A percentile compares a stretch with the other conserved stretches of the same genome.
phyloP scores from a whole-genome alignment of 1,139 yeast species.

The Diutina scorzettiae region DNA sequence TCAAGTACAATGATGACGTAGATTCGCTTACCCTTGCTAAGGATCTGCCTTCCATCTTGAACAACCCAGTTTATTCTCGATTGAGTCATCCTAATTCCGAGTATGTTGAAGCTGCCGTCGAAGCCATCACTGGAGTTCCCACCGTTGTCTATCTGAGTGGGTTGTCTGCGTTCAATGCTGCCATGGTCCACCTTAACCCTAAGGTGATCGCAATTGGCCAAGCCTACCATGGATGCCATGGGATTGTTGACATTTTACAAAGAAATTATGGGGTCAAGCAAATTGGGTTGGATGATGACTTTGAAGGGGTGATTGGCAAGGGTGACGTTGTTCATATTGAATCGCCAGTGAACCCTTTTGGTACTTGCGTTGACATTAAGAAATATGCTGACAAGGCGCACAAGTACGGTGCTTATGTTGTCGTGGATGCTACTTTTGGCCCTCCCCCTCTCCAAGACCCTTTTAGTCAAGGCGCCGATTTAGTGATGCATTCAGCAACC shows the following conservation, averaged over 20 bases:
- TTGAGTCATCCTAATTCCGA: constrained; percentile 59
- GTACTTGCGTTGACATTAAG: constrained; percentile 51
- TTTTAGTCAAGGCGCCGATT: constrained; percentile 68
- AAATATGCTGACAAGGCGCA: constrained; percentile 60
- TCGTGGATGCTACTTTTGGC: constrained; percentile 83
- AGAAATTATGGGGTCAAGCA: constrained; percentile 50
- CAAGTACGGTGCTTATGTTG: constrained; percentile 49
- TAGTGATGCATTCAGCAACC: constrained; percentile 82
- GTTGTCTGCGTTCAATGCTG: constrained; percentile 68
- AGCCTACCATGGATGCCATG: constrained; percentile 79
- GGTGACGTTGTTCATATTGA: constrained; percentile 82
- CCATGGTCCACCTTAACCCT: constrained; percentile 62
- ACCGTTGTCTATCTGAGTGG: constrained; percentile 66
- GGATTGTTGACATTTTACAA: constrained; percentile 48
- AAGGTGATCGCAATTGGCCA: constrained; percentile 63
- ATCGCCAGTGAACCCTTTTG: constrained; percentile 82
- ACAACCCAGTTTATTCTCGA: constrained; percentile 48
- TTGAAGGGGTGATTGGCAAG: constrained; percentile 9
- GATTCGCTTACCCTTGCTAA: constrained; percentile 30
- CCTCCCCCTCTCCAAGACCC: constrained; percentile 87
- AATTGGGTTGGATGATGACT: constrained; percentile 34
- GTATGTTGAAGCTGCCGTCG: constrained; percentile 53
- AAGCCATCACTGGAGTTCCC: constrained; percentile 41
- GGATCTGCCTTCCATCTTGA: constrained; percentile 6
- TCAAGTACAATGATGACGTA: constrained; percentile 51